Evolutionary conservation across 2,329 filamentous ascomycete genomes (phyloP).

Genomic region (Chaetomiaceae sp.): DNA sequence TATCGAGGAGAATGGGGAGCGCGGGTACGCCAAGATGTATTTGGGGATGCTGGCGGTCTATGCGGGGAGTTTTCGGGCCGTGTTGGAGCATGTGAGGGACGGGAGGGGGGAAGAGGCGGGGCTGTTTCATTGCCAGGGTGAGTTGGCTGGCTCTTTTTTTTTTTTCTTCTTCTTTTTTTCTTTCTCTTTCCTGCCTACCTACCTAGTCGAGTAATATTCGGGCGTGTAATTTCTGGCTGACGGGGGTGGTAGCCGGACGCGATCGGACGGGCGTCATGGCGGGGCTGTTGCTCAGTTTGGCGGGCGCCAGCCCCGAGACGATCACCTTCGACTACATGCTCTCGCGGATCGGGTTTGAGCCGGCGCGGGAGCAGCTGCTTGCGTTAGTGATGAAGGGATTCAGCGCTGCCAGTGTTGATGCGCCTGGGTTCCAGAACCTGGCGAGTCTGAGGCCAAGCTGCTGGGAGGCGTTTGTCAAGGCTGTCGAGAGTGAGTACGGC

Average conservation of each 20-base stretch:
- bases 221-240: background rate
- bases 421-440: slow-evolving; percentile 48
- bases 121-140: slow-evolving; percentile 53
- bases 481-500: slow-evolving; percentile 41
- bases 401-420: slow-evolving; percentile 34
- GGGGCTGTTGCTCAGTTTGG: slow-evolving; percentile 48
- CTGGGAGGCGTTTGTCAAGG: slow-evolving; percentile 45
- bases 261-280: slow-evolving; percentile 51
- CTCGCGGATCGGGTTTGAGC: slow-evolving; percentile 50
- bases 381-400: slow-evolving; percentile 38
- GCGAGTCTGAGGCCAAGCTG: slow-evolving; percentile 40
- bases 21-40: slow-evolving; percentile 45
- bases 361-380: slow-evolving; percentile 45
- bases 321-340: slow-evolving; percentile 50
- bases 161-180: background rate
- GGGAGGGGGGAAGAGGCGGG: slow-evolving; percentile 39
- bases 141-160: slow-evolving; percentile 25
- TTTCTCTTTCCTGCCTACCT: too few relatives aligned
- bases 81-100: slow-evolving; percentile 48
- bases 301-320: slow-evolving; percentile 41
- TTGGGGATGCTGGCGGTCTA: slow-evolving; percentile 44
- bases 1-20: slow-evolving; percentile 41
- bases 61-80: slow-evolving; percentile 35
- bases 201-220: too few relatives aligned
- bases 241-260: slow-evolving; percentile 41